These are phyloP conservation scores for Fusarium napiforme DNA, from an alignment of 2,329 filamentous ascomycete genomes.

Conservation along the genomic window DNA sequence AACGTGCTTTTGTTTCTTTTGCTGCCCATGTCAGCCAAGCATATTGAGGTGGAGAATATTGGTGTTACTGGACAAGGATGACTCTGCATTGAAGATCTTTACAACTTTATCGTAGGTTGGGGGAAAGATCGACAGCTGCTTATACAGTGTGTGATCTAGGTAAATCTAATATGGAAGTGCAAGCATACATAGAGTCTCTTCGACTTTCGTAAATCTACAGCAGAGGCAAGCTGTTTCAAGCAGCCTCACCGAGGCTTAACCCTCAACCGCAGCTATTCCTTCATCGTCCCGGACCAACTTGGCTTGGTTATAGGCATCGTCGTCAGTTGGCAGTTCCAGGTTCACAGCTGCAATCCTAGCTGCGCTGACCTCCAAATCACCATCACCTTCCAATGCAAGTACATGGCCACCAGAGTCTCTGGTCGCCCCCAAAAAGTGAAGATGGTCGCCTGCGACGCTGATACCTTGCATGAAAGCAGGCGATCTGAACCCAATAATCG, in stretches of 20 bases:
- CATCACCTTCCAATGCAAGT: constrained; percentile 12
- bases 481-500: constrained; percentile 18
- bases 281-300: constrained; percentile 10
- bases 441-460: constrained; percentile 31
- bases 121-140: background rate
- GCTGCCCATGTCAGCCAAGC: background rate
- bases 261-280: constrained; percentile 26
- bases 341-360: constrained; percentile 10
- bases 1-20: background rate
- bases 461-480: constrained; percentile 29
- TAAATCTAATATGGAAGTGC: background rate
- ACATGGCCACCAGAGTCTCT: constrained; percentile 24
- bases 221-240: background rate
- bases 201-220: background rate
- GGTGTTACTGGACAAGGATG: background rate
- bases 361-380: constrained; percentile 1
- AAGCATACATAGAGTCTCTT: too few relatives aligned
- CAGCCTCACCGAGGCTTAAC: background rate
- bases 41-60: background rate
- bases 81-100: background rate
- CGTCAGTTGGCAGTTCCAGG: constrained; percentile 1
- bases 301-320: constrained; percentile 16
- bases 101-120: fast-evolving
- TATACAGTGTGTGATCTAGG: background rate
- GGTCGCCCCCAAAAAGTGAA: constrained; percentile 13